phyloP scores from a whole-genome alignment of 177 flowering plant species.

The Telopea speciosissima region DNA sequence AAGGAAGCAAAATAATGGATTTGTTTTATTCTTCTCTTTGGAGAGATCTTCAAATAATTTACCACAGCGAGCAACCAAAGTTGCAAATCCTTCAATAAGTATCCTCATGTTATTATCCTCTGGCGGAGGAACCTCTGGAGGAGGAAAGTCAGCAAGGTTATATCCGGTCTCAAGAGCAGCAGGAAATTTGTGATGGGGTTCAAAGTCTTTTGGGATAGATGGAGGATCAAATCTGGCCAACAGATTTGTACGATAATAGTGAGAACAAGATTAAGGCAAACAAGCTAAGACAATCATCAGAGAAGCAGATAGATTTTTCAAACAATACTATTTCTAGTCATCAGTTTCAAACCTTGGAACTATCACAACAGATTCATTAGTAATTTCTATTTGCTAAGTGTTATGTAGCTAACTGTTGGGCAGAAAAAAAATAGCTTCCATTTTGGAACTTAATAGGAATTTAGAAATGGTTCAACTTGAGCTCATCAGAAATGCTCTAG shows the following conservation, averaged over 20 bases:
- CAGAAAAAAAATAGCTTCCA: background rate
- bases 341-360: background rate
- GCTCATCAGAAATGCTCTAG: background rate
- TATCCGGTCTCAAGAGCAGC: slow-evolving; percentile 43
- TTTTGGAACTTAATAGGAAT: background rate
- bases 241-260: background rate
- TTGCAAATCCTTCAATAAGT: slow-evolving; percentile 85
- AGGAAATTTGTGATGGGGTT: slow-evolving; percentile 63
- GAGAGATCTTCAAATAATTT: slow-evolving; percentile 89
- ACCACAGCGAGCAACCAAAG: slow-evolving; percentile 87
- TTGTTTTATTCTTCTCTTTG: slow-evolving; percentile 69
- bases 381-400: background rate
- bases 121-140: slow-evolving; percentile 75
- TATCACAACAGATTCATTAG: background rate
- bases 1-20: slow-evolving; percentile 78
- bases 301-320: slow-evolving; percentile 2
- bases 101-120: slow-evolving; percentile 64
- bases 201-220: slow-evolving; percentile 63
- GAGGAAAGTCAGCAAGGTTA: slow-evolving; percentile 39
- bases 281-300: background rate
- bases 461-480: slow-evolving; percentile 1
- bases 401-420: background rate
- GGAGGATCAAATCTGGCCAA: slow-evolving; percentile 75
- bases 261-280: background rate
- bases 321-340: background rate